Base-by-base conservation (phyloP, 1,284 basidiomycete genomes). In the Gymnopus androsaceus region DNA sequence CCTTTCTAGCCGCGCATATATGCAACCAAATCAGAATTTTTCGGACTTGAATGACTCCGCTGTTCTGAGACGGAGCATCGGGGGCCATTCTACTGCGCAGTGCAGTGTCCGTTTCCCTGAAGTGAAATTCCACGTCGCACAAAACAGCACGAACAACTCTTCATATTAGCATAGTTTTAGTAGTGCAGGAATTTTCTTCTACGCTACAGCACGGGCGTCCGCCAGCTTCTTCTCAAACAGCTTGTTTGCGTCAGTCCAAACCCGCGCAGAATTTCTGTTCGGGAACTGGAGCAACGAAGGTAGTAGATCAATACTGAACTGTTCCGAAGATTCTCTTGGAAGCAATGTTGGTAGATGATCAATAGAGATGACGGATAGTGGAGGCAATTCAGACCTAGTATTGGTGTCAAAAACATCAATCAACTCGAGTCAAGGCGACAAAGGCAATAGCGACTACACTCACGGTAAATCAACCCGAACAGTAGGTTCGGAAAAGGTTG, bases 321-420 rank as follows among this genome's bases (percentile, higher is more conserved):
- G 95, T 74, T 99, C 96, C 1, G 94, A 96, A 4, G 95, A 90
- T 74, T 99, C 97, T 51, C 97, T 83, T 27, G 97, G 97, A 36
- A 98, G 82, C 63, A 99, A 76, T 36, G 97, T 98, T 19, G 97
- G 97, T 59, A 99, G 80, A 71, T 99, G 97, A 75, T 99, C 97
- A 63, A 99, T 99, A 28, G 96, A 97, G 64, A 98, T 88, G 61
- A 98, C 92, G 15, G 87, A 90, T 58, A 98, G 67, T 3, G 82
- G 71, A 4, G 88, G 86, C 60, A 82, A 80, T 53, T 77, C 85
- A 60, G 77, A 64, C 58, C 85, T 87, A 65, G 31, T 19, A 30
- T 36, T 59, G n/a, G n/a, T n/a, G n/a, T n/a, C n/a, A 28, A 60
- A 49, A 51, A 44, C 12, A 51, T 37, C 37, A 25, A 54, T 54